Evolutionary conservation across 352 stramenopile genomes (phyloP).

Genomic region (Globisporangium alternatum): DNA sequence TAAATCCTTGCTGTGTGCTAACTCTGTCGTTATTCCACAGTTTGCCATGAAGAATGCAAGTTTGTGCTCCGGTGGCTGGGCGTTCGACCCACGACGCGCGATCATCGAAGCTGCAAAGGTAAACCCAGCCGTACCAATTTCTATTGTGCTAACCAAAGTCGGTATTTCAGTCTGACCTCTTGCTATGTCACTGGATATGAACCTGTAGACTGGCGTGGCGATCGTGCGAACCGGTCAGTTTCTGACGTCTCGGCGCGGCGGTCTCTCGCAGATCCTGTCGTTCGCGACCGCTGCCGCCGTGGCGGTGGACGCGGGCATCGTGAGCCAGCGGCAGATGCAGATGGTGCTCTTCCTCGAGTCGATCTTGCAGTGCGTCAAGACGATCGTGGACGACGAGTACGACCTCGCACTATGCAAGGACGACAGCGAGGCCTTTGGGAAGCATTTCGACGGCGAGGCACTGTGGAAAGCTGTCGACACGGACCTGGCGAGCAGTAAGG

Average conservation of each 20-base stretch:
- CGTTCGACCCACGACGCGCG: slow-evolving; percentile 64
- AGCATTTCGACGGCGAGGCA: slow-evolving; percentile 69
- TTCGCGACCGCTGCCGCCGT: slow-evolving; percentile 35
- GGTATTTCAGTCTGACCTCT: background rate
- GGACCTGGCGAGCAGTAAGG: slow-evolving; percentile 25
- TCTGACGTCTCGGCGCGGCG: slow-evolving; percentile 42
- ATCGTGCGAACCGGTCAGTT: slow-evolving; percentile 77
- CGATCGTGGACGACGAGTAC: slow-evolving; percentile 74
- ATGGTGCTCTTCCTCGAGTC: slow-evolving; percentile 83
- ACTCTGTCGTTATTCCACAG: slow-evolving; percentile 21
- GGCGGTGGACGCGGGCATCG: slow-evolving; percentile 46
- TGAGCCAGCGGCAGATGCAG: slow-evolving; percentile 69
- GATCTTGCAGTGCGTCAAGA: slow-evolving; percentile 71
- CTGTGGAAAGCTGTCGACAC: slow-evolving; percentile 74
- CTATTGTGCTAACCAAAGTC: background rate
- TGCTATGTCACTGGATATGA: background rate
- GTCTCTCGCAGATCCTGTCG: slow-evolving; percentile 40
- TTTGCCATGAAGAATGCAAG: slow-evolving; percentile 84
- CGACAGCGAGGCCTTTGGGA: slow-evolving; percentile 69
- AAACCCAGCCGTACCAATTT: background rate
- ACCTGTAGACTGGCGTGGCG: slow-evolving; percentile 42
- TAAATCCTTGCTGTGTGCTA: background rate
- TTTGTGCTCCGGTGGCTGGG: slow-evolving; percentile 55
- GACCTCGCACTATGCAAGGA: slow-evolving; percentile 60
- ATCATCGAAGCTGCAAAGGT: slow-evolving; percentile 80